phyloP scores from a whole-genome alignment of 176 grass and related monocot species.

The Oryza glumipatula region DNA sequence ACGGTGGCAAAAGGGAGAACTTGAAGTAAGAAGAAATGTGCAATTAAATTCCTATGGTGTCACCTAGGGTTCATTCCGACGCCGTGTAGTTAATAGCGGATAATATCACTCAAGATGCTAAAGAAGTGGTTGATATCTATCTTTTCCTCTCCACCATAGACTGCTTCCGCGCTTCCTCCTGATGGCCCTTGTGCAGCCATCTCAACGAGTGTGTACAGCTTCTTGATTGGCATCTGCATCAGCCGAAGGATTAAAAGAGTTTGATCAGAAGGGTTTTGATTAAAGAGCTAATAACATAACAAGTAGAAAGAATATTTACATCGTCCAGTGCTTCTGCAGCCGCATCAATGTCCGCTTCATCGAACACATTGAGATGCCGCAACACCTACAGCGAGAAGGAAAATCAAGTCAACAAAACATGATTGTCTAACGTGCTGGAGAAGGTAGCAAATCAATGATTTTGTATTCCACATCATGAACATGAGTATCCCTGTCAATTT shows the following conservation, averaged over 20 bases:
- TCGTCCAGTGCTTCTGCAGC: slow-evolving; percentile 85
- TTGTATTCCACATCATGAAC: background rate
- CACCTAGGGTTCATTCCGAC: background rate
- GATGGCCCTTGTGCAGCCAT: slow-evolving; percentile 85
- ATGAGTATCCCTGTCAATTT: slow-evolving; percentile 3
- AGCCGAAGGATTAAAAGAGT: slow-evolving; percentile 34
- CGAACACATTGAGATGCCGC: slow-evolving; percentile 71
- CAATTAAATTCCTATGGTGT: slow-evolving; percentile 33
- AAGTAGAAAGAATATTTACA: slow-evolving; percentile 54
- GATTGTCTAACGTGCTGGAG: background rate
- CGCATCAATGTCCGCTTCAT: slow-evolving; percentile 63
- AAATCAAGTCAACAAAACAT: slow-evolving; percentile 22
- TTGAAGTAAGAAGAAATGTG: background rate
- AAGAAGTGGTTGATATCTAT: slow-evolving; percentile 93
- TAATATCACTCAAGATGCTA: slow-evolving; percentile 84
- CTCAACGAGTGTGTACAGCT: slow-evolving; percentile 86
- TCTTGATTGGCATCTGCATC: slow-evolving; percentile 88
- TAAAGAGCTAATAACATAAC: background rate
- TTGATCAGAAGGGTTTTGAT: slow-evolving; percentile 29
- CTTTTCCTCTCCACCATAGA: slow-evolving; percentile 81
- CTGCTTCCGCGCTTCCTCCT: slow-evolving; percentile 70
- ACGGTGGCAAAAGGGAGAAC: background rate
- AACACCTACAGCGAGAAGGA: slow-evolving; percentile 59
- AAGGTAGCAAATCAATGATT: background rate
- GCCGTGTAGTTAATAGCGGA: slow-evolving; percentile 43